Conservation (phyloP, 2,329 filamentous ascomycete genomes). For the Penicillium hesseltinei region DNA sequence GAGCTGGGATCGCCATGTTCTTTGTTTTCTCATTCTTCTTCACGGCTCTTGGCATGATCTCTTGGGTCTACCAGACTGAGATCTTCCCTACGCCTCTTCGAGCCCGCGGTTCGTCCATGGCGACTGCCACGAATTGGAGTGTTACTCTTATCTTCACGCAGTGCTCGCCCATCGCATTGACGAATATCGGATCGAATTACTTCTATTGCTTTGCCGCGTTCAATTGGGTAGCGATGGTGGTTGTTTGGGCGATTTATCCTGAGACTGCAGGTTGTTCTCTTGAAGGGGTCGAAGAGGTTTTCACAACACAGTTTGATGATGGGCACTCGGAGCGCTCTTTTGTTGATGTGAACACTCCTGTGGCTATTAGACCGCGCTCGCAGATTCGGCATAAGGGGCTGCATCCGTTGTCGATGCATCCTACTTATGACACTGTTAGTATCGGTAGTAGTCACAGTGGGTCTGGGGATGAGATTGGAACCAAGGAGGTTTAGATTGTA, state of each 20-base stretch:
- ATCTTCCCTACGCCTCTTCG: slow-evolving; percentile 48
- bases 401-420: slow-evolving; percentile 25
- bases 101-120: slow-evolving; percentile 44
- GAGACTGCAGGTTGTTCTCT: slow-evolving; percentile 34
- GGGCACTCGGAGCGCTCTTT: slow-evolving; percentile 1
- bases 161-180: slow-evolving; percentile 48
- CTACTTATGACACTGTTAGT: slow-evolving; percentile 11
- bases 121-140: slow-evolving; percentile 49
- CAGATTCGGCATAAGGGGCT: slow-evolving; percentile 18
- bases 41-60: slow-evolving; percentile 47
- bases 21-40: slow-evolving; percentile 49
- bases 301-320: slow-evolving; percentile 6
- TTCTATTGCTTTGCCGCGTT: slow-evolving; percentile 53
- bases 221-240: slow-evolving; percentile 44
- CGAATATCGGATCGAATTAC: slow-evolving; percentile 47
- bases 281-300: slow-evolving; percentile 34
- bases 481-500: slow-evolving; percentile 1
- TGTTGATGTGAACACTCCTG: background rate
- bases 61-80: slow-evolving; percentile 49
- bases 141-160: slow-evolving; percentile 51
- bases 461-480: background rate
- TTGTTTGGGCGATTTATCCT: slow-evolving; percentile 37
- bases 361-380: slow-evolving; percentile 10
- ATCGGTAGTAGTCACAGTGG: slow-evolving; percentile 14
- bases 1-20: slow-evolving; percentile 49